Conservation (phyloP, 495 filamentous ascomycete species). For the Podospora comata region DNA sequence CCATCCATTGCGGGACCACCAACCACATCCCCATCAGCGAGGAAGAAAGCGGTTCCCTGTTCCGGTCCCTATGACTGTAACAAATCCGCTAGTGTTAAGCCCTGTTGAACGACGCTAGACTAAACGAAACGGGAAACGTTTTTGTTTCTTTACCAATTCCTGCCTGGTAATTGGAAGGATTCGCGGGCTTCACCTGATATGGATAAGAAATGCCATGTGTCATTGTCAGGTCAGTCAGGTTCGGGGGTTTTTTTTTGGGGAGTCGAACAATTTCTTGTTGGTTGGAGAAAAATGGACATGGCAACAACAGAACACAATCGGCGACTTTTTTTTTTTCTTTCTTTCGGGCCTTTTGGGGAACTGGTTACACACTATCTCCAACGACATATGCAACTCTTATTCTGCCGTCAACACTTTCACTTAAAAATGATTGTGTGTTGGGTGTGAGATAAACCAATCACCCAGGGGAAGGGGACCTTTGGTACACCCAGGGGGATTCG, state of each 20-base stretch:
- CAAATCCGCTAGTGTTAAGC: background rate
- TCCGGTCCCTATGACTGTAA: background rate
- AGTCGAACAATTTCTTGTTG: background rate
- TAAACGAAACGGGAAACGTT: background rate
- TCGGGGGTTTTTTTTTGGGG: background rate
- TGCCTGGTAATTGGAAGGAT: too few relatives aligned
- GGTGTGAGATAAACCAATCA: background rate
- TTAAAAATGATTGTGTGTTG: background rate
- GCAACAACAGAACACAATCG: background rate
- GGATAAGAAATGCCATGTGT: background rate
- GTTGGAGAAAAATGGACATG: background rate
- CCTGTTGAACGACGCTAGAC: background rate
- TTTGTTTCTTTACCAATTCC: too few relatives aligned
- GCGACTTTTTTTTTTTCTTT: slow-evolving; percentile 4
- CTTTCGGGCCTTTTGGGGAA: slow-evolving; percentile 9
- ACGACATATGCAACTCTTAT: background rate
- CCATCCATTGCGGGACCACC: background rate
- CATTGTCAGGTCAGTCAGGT: background rate
- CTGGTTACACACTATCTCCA: background rate
- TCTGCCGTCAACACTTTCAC: background rate
- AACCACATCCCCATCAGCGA: background rate
- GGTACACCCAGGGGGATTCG: background rate
- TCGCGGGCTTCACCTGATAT: background rate
- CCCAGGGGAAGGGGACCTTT: background rate
- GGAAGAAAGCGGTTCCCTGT: background rate